Evolutionary conservation across 805 yeast species (phyloP).

Genomic region (Kazachstania africana): DNA sequence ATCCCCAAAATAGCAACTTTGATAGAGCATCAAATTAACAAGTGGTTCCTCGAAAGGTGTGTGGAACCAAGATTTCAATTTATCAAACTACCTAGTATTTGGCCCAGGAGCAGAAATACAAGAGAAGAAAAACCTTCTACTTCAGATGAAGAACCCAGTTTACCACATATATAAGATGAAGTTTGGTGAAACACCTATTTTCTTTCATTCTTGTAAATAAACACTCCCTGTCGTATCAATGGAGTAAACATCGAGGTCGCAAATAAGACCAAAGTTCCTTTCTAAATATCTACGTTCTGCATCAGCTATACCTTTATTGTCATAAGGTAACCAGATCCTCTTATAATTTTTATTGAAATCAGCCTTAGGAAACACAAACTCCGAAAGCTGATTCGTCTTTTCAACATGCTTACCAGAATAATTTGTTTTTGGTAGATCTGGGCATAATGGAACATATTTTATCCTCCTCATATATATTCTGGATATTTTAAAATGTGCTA

Average conservation of each 20-base stretch:
- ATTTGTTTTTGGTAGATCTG: slow-evolving; percentile 1
- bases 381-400: neutral
- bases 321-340: slow-evolving; percentile 34
- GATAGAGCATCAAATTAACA: slow-evolving; percentile 68
- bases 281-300: slow-evolving; percentile 10
- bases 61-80: slow-evolving; percentile 90
- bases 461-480: slow-evolving; percentile 6
- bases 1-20: slow-evolving; percentile 83
- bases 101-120: slow-evolving; percentile 63
- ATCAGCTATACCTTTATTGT: slow-evolving; percentile 27
- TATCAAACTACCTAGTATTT: slow-evolving; percentile 70
- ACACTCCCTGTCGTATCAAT: too few relatives aligned
- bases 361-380: slow-evolving; percentile 3
- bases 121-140: slow-evolving; percentile 27
- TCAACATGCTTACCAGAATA: slow-evolving; percentile 1
- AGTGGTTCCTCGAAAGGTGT: slow-evolving; percentile 87
- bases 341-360: slow-evolving; percentile 3
- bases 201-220: too few relatives aligned
- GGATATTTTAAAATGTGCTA: slow-evolving; percentile 44
- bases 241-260: slow-evolving; percentile 5
- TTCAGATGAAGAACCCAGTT: slow-evolving; percentile 1
- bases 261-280: slow-evolving; percentile 6
- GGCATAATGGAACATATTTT: slow-evolving; percentile 3
- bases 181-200: neutral
- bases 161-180: neutral